These are phyloP conservation scores for Paecilomyces formosus DNA, from an alignment of 2,329 filamentous ascomycete species.

Conservation along the genomic window DNA sequence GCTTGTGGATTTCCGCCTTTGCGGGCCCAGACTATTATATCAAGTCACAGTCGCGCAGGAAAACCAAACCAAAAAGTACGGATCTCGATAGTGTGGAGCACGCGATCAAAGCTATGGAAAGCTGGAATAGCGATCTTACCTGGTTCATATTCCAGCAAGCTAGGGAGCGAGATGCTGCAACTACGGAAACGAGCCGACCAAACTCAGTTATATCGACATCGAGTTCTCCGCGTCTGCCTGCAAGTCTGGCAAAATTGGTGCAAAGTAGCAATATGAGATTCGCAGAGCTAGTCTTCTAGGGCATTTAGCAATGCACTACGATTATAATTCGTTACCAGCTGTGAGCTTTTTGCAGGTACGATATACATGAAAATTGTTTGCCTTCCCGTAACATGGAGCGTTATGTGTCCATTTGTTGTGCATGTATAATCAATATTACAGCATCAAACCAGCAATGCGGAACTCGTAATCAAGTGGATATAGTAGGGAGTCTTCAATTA, in stretches of 20 bases:
- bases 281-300: neutral
- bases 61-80: constrained; percentile 6
- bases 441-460: too few species aligned
- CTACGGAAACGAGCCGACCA: neutral
- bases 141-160: constrained; percentile 32
- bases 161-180: neutral
- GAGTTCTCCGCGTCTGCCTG: neutral
- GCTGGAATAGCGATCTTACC: constrained; percentile 34
- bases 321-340: neutral
- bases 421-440: too few species aligned
- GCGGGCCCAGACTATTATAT: constrained; percentile 28
- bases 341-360: neutral
- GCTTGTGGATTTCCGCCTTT: constrained; percentile 26
- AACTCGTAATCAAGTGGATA: too few species aligned
- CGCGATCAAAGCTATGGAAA: constrained; percentile 32
- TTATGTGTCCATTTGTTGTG: too few species aligned
- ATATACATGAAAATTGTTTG: neutral
- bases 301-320: neutral
- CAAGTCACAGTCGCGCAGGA: constrained; percentile 1
- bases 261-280: neutral
- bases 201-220: neutral
- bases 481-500: too few species aligned
- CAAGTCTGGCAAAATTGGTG: neutral
- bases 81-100: constrained; percentile 17
- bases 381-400: too few species aligned